A percentile compares a stretch with the other conserved stretches of the same genome.
phyloP scores from a whole-genome alignment of 805 yeast genomes.

The Ogataea parapolymorpha region DNA sequence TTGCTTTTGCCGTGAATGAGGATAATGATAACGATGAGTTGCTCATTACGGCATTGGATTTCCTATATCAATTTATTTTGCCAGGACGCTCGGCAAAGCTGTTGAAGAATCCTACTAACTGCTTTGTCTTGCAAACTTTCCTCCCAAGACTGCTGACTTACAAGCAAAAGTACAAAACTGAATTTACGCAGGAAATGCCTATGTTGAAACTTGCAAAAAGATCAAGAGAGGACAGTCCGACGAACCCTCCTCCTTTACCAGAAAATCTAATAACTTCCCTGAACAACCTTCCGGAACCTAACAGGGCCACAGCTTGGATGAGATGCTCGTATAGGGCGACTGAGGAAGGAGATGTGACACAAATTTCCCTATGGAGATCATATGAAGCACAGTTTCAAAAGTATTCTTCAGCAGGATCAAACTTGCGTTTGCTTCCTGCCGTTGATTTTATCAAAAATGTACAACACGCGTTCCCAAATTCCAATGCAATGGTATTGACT shows the following conservation, averaged over 20 bases:
- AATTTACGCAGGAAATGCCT: constrained; percentile 35
- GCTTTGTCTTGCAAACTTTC: constrained; percentile 51
- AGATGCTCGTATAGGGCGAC: constrained; percentile 84
- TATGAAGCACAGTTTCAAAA: constrained; percentile 84
- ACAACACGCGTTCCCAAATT: constrained; percentile 78
- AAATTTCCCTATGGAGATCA: constrained; percentile 92
- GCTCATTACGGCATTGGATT: constrained; percentile 69
- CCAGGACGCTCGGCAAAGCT: constrained; percentile 58
- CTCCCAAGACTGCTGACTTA: constrained; percentile 61
- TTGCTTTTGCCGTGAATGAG: constrained; percentile 43
- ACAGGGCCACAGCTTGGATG: constrained; percentile 92
- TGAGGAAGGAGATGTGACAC: constrained; percentile 82
- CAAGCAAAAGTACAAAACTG: constrained; percentile 39
- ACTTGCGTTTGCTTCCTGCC: constrained; percentile 73
- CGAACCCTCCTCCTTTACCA: constrained; percentile 52
- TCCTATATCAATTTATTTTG: constrained; percentile 73
- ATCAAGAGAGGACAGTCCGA: constrained; percentile 61
- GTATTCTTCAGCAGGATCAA: constrained; percentile 42
- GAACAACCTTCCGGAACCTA: constrained; percentile 72
- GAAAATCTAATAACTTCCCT: constrained; percentile 51
- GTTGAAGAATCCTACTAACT: constrained; percentile 44
- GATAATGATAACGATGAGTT: constrained; percentile 61
- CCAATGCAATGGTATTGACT: constrained; percentile 89
- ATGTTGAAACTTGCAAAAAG: constrained; percentile 46
- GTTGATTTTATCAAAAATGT: constrained; percentile 96